Evolutionary conservation across 2,329 filamentous ascomycete species (phyloP), one percentile per base, ranked within the genome.

Genomic region (Penicillium hordei): DNA sequence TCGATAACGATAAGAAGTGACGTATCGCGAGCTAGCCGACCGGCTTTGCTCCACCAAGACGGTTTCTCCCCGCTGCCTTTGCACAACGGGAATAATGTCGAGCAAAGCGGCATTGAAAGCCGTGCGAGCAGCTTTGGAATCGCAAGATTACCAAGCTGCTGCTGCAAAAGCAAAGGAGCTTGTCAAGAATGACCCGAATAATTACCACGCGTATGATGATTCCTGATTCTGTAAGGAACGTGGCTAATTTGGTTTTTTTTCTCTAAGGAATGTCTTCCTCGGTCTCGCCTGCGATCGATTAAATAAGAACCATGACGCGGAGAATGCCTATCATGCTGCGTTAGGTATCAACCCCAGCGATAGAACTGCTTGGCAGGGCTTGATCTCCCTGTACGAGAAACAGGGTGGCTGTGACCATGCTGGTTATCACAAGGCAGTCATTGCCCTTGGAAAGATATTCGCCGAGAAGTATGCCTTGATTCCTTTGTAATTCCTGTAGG

Each of bases 291-390:
- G 89, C 45, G 91, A 96, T 73, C 94, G 92, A 72, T 83, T 89
- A 60, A 85, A 86, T 59, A 83, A 86, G 60, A 76, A 83, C 8
- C 86, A 89, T 7, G 88, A 91, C 40, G 87, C 94, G 0, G 92
- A 94, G 66, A 83, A 82, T 34, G 85, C 87, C 1, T 97, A 97
- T 74, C 80, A 83, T 40, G 81, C 83, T 33, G 94, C 93, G 1
- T 85, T 89, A 6, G 80, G 81, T 21, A 79, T 91, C 60, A 93
- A 91, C 63, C 85, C 87, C 0, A 80, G 85, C 19, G 92, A 97
- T 65, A 79, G 86, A n/a, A 89, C 93, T 68, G 90, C 90, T 64
- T 97, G 91, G 91, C 90, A 96, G 72, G 94, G 94, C 1, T 80
- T 99, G 45, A 84, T 94, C 73, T 90, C 88, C 68, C 76, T 97